phyloP scores from a whole-genome alignment of 2,329 filamentous ascomycete genomes.

The Epichloe hybrida region DNA sequence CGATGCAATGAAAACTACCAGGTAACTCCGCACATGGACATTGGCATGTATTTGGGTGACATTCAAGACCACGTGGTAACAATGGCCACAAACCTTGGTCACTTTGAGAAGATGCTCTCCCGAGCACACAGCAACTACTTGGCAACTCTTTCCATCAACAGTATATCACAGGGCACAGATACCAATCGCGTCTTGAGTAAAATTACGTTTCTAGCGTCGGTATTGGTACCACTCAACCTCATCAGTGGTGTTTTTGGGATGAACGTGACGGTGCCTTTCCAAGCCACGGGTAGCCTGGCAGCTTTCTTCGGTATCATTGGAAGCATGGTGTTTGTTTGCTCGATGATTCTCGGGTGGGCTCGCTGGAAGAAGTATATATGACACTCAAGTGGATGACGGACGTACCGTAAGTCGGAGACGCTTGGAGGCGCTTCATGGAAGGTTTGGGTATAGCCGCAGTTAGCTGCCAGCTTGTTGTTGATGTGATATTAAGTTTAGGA shows the following conservation, averaged over 20 bases:
- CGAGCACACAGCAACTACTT: slow-evolving; percentile 93
- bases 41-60: slow-evolving; percentile 90
- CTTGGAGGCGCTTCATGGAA: no score
- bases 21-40: slow-evolving; percentile 89
- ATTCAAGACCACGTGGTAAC: slow-evolving; percentile 99
- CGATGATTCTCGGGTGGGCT: slow-evolving; percentile 32
- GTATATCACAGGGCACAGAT: slow-evolving; percentile 73
- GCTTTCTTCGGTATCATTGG: slow-evolving; percentile 39
- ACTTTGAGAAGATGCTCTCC: slow-evolving; percentile 96
- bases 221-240: slow-evolving; percentile 91
- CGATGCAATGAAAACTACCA: slow-evolving; percentile 97
- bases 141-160: slow-evolving; percentile 85
- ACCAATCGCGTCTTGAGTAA: slow-evolving; percentile 87
- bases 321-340: slow-evolving; percentile 39
- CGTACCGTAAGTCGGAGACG: no score
- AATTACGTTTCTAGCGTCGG: slow-evolving; percentile 85
- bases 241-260: slow-evolving; percentile 80
- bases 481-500: neutral
- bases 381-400: no score
- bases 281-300: slow-evolving; percentile 35
- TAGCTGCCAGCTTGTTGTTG: no score
- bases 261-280: slow-evolving; percentile 67
- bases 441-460: no score
- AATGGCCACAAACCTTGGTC: slow-evolving; percentile 91
- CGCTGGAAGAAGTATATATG: slow-evolving; percentile 34